Percentiles rank a stretch among this genome's conserved stretches.
phyloP scores from a whole-genome alignment of 164 flowering plant species.

The Stephania japonica region DNA sequence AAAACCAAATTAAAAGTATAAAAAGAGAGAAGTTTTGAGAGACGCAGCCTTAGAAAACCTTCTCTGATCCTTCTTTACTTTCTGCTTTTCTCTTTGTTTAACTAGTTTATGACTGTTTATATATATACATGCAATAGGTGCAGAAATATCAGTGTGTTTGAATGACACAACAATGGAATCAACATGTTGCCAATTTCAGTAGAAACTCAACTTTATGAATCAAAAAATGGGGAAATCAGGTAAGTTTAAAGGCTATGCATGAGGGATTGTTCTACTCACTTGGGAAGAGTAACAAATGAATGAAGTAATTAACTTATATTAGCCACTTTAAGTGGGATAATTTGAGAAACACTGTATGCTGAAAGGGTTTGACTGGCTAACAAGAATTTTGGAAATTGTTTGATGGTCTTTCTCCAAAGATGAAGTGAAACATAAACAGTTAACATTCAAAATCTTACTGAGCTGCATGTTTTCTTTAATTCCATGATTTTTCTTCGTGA shows the following conservation, averaged over 20 bases:
- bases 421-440: too few species aligned
- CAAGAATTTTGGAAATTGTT: too few species aligned
- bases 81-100: not conserved
- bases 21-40: not conserved
- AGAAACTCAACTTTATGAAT: not conserved
- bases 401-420: too few species aligned
- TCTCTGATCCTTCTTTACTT: not conserved
- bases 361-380: too few species aligned
- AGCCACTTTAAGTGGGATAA: too few species aligned
- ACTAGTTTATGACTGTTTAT: not conserved
- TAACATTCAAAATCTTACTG: too few species aligned
- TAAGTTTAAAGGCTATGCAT: not conserved
- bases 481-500: too few species aligned
- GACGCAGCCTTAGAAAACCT: not conserved
- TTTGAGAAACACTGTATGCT: too few species aligned
- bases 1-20: not conserved
- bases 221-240: not conserved
- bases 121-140: not conserved
- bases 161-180: not conserved
- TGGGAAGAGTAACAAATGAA: not conserved
- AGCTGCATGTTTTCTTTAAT: too few species aligned
- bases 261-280: not conserved
- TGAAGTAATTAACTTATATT: not conserved
- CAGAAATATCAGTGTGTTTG: not conserved
- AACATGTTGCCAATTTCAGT: not conserved